A percentile compares a stretch with the other conserved stretches of the same genome.
phyloP scores from a whole-genome alignment of 495 filamentous ascomycete species.

The Penicillium cinerascens region DNA sequence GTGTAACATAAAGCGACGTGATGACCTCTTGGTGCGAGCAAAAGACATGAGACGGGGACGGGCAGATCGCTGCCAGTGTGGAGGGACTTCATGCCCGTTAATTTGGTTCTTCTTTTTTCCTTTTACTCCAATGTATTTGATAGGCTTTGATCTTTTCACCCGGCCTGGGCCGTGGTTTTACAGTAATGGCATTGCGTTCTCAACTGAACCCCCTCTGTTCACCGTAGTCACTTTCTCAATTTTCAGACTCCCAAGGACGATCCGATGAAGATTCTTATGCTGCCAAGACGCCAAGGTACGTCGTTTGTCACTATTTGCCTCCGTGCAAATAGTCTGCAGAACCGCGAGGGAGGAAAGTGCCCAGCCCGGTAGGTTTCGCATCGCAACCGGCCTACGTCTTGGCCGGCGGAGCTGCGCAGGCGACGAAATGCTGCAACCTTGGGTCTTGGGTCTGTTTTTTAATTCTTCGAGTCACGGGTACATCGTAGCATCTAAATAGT shows the following conservation, averaged over 20 bases:
- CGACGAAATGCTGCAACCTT: not conserved
- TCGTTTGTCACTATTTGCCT: constrained; percentile 9
- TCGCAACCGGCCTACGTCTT: not conserved
- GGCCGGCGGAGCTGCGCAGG: not conserved
- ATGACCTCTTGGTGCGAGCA: constrained; percentile 27
- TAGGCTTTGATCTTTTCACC: constrained; percentile 9
- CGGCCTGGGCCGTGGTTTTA: constrained; percentile 9
- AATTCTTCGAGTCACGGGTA: too few species aligned
- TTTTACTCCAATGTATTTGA: constrained; percentile 28
- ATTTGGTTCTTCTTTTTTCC: constrained; percentile 20
- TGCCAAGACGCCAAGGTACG: constrained; percentile 23
- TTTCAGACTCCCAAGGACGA: constrained; percentile 9
- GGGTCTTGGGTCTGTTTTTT: not conserved
- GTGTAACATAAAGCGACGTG: constrained; percentile 43
- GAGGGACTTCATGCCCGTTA: constrained; percentile 23
- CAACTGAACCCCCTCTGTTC: not conserved
- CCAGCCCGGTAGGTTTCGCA: not conserved
- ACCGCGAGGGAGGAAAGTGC: not conserved
- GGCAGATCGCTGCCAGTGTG: not conserved
- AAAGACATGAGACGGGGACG: constrained; percentile 22
- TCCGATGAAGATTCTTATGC: not conserved
- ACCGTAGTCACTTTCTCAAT: not conserved
- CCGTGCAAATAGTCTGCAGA: constrained; percentile 4
- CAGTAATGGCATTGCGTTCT: constrained; percentile 22
- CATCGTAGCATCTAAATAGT: not conserved